phyloP scores from a whole-genome alignment of 2,329 filamentous ascomycete species.

The Clonostachys sp. region DNA sequence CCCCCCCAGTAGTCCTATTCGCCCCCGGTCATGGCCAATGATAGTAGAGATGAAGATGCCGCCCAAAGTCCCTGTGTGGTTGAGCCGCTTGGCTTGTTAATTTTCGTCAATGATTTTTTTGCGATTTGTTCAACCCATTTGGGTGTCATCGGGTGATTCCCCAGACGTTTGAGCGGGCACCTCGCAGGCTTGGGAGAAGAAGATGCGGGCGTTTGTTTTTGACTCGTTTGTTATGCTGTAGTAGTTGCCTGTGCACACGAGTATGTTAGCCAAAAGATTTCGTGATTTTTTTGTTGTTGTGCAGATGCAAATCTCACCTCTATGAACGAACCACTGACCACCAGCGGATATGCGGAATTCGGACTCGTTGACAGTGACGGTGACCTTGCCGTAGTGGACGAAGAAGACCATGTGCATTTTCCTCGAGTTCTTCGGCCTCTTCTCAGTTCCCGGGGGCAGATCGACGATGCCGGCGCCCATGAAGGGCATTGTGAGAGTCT shows the following conservation, averaged over 20 bases:
- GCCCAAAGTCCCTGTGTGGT: too few relatives aligned
- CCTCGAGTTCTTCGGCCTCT: conserved; percentile 85
- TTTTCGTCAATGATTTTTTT: too few relatives aligned
- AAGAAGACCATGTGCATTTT: conserved; percentile 99
- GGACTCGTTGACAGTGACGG: conserved; percentile 71
- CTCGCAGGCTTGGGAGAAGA: conserved; percentile 88
- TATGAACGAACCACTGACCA: conserved; percentile 89
- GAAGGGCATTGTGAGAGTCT: conserved; percentile 79
- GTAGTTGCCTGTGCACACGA: conserved; percentile 69
- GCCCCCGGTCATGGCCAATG: too few relatives aligned
- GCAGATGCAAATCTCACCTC: conserved; percentile 60
- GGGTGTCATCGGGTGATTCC: too few relatives aligned
- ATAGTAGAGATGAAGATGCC: too few relatives aligned
- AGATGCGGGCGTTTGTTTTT: conserved; percentile 68
- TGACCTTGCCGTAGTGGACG: conserved; percentile 76
- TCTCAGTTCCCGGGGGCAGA: conserved; percentile 75
- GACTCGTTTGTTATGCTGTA: conserved; percentile 87
- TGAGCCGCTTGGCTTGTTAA: too few relatives aligned
- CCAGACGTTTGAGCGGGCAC: conserved; percentile 9
- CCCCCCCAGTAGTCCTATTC: conserved; percentile 7
- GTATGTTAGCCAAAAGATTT: background rate
- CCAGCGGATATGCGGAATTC: conserved; percentile 81
- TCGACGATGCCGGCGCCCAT: conserved; percentile 90
- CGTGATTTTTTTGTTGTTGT: too few relatives aligned
- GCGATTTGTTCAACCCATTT: too few relatives aligned